Evolutionary conservation across 805 yeast genomes (phyloP).

Genomic region (Zygosaccharomyces siamensis): DNA sequence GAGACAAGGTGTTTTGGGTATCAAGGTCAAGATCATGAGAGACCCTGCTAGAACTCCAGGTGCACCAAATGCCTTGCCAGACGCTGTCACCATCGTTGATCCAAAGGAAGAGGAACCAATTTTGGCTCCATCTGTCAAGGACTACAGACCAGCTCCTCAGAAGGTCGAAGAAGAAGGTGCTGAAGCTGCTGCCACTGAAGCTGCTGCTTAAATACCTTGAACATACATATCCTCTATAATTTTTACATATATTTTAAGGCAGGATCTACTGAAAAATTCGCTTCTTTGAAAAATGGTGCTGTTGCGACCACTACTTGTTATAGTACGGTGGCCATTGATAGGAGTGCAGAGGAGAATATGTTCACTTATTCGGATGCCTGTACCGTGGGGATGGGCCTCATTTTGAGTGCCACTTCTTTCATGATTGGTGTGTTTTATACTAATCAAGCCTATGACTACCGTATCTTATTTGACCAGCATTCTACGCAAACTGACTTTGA

Average conservation of each 20-base stretch:
- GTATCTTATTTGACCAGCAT: constrained; percentile 60
- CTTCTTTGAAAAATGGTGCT: background rate
- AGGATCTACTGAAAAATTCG: background rate
- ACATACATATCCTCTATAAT: constrained; percentile 19
- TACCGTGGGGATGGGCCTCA: constrained; percentile 29
- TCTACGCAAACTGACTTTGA: constrained; percentile 51
- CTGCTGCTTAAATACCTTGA: constrained; percentile 22
- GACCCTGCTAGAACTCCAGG: constrained; percentile 84
- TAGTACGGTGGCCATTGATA: background rate
- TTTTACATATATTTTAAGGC: background rate
- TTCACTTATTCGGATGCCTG: constrained; percentile 28
- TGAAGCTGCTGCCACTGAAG: constrained; percentile 24
- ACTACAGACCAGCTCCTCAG: constrained; percentile 49
- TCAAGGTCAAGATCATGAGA: constrained; percentile 98
- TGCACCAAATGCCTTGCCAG: constrained; percentile 94
- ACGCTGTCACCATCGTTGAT: constrained; percentile 84
- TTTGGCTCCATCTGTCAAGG: constrained; percentile 77
- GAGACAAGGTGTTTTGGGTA: constrained; percentile 99
- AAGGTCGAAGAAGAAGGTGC: constrained; percentile 20
- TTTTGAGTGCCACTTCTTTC: constrained; percentile 54
- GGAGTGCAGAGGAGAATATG: background rate
- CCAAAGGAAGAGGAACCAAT: constrained; percentile 90
- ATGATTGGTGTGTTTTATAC: constrained; percentile 73
- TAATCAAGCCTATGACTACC: constrained; percentile 77
- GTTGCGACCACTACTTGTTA: background rate